Base-by-base conservation (phyloP, 345 rosid genomes). In the Aquilaria malaccensis region DNA sequence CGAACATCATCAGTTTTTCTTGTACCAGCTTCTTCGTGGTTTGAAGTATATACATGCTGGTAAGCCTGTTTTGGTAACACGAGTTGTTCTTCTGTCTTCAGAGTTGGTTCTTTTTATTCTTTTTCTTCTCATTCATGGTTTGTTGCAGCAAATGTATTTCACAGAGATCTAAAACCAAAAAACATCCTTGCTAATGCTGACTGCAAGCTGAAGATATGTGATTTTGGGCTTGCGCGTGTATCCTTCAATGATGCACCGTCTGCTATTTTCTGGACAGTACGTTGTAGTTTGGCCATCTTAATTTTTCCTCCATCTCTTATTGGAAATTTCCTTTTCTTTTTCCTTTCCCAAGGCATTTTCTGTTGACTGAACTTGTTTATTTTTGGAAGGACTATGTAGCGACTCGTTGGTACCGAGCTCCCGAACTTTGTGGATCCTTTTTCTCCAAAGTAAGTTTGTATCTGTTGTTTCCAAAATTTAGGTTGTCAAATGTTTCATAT, bases 131-230 rank as follows among this genome's bases (percentile, higher is more conserved):
- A 37, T 37, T 37, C 43, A 37, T 67, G 43, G 13, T 45, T 72
- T 31, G 37, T 67, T 82, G 75, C 85, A 91, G 97, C 96, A 56
- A 91, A 90, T 79, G 95, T 94, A 56, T 94, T 94, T 63, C 99
- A 90, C 70, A 81, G 99, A 68, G 99, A 94, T 83, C 77, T 94
- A 69, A 94, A 94, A 77, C 99, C 99, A 11, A 90, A 94, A 76
- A 94, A 94, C 69, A 94, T 94, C 63, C 96, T 94, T 69, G 99
- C 99, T 54, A 94, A 90, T 81, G 99, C 97, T 69, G 97, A 88
- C 72, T 94, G 97, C 85, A 94, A 90, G 69, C 15, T 94, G 83
- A 94, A 94, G 88, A 94, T 94, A 70, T 94, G 96, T 51, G 99
- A 94, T 77, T 94, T 94, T 83, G 99, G 99, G 29, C 92, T 94